Evolutionary conservation across 176 grass and related monocot genomes (phyloP), one percentile per base, ranked within the genome.

Genomic region (Neostapfia colusana): DNA sequence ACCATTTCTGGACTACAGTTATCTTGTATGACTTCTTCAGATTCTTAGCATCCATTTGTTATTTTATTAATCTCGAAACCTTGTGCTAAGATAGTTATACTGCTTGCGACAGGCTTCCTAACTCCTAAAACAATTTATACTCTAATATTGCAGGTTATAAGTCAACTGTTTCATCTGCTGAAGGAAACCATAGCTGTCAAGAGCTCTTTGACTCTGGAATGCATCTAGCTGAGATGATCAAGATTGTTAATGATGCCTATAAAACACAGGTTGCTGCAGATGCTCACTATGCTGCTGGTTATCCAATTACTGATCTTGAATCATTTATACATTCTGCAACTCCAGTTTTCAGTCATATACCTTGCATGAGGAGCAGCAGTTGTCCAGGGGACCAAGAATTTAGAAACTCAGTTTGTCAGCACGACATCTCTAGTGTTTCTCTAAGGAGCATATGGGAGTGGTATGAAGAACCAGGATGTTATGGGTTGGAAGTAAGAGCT

Each of bases 391-490:
- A 86, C 36, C 79, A 77, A 61, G 27, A 54, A 68, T 31, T 37
- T 72, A 85, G 58, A 21, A 28, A 62, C 38, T 65, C 70, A 58
- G 41, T 64, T 69, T 88, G 26, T 80, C 68, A 35, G 74, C 85
- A 92, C 28, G 62, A 83, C 70, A 50, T 77, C 15, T 74, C 82
- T 56, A 83, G 76, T 61, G 41, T 85, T 55, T 76, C 80, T 65
- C 69, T 92, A 64, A 83, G 66, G 45, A 85, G 55, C 15, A 66
- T 92, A 50, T 92, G 89, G 85, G 79, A 92, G 55, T 92, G 89
- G 89, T 92, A 92, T 44, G 85, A 92, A 92, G 89, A 92, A 73
- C 89, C 86, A 83, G 89, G 89, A 36, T 92, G 89, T 75, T 92
- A 88, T 85, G 89, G 89, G 17, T 77, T 92, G 85, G 82, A 85